Evolutionary conservation across 495 filamentous ascomycete genomes (phyloP).

Genomic region (Aspergillus homomorphus): DNA sequence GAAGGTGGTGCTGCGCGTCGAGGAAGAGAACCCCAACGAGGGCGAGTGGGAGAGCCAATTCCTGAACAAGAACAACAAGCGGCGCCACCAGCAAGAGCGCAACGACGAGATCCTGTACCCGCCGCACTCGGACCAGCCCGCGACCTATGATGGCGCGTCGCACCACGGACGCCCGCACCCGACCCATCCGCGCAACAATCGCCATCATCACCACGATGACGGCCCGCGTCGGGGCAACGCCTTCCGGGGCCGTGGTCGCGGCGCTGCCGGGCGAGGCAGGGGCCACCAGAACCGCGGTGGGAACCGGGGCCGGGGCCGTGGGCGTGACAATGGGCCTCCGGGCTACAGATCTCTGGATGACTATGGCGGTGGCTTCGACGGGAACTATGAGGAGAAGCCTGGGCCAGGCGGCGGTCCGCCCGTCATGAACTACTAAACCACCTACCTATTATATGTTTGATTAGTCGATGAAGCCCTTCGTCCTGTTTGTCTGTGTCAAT

Average conservation of each 20-base stretch:
- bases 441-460: too few species aligned
- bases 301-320: conserved; percentile 40
- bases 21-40: conserved; percentile 58
- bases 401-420: conserved; percentile 25
- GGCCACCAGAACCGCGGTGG: conserved; percentile 38
- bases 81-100: conserved; percentile 33
- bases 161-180: conserved; percentile 17
- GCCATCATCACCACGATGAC: conserved; percentile 32
- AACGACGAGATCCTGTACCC: conserved; percentile 34
- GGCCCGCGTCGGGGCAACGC: conserved; percentile 36
- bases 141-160: neutral
- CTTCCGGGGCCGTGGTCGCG: conserved; percentile 49
- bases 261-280: conserved; percentile 38
- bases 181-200: conserved; percentile 19
- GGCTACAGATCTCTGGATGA: conserved; percentile 43
- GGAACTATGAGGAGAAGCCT: conserved; percentile 30
- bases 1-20: conserved; percentile 77
- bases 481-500: neutral
- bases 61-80: conserved; percentile 52
- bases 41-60: conserved; percentile 57
- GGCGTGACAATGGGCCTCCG: conserved; percentile 37
- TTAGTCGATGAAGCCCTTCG: neutral
- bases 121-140: conserved; percentile 2
- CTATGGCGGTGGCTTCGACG: conserved; percentile 30
- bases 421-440: conserved; percentile 44